Conservation (phyloP, 148 eudicot genomes). For the Silene conica region DNA sequence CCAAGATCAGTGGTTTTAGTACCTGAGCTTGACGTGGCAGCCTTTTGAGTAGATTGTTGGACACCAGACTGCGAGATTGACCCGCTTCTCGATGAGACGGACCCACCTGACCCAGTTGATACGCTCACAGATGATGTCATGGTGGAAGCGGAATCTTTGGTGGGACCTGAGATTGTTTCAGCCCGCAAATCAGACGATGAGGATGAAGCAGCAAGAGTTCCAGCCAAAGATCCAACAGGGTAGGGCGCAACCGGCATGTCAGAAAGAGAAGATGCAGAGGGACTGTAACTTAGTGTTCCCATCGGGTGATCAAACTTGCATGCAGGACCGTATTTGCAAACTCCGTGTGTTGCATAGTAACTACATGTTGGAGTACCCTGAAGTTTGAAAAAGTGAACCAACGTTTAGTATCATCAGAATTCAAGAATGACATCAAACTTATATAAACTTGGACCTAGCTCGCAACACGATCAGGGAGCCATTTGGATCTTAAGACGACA, state of each 20-base stretch:
- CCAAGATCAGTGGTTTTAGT: constrained; percentile 29
- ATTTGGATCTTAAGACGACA: no score
- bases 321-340: constrained; percentile 43
- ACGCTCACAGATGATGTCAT: constrained; percentile 41
- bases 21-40: constrained; percentile 32
- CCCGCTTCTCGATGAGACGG: constrained; percentile 49
- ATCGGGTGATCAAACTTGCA: constrained; percentile 46
- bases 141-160: constrained; percentile 44
- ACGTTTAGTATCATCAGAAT: neutral
- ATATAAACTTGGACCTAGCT: no score
- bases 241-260: constrained; percentile 98
- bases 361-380: constrained; percentile 87
- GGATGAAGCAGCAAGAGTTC: constrained; percentile 79
- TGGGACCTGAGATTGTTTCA: constrained; percentile 40
- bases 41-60: constrained; percentile 40
- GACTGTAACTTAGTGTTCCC: constrained; percentile 78
- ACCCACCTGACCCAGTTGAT: constrained; percentile 62
- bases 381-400: constrained; percentile 8
- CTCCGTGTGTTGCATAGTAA: constrained; percentile 61
- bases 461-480: no score
- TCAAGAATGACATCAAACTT: neutral
- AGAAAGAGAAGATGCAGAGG: constrained; percentile 89
- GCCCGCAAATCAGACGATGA: constrained; percentile 77
- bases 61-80: constrained; percentile 41
- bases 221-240: constrained; percentile 68